Base-by-base conservation (phyloP, 768 basidiomycete genomes). In the Tylopilus balloui region DNA sequence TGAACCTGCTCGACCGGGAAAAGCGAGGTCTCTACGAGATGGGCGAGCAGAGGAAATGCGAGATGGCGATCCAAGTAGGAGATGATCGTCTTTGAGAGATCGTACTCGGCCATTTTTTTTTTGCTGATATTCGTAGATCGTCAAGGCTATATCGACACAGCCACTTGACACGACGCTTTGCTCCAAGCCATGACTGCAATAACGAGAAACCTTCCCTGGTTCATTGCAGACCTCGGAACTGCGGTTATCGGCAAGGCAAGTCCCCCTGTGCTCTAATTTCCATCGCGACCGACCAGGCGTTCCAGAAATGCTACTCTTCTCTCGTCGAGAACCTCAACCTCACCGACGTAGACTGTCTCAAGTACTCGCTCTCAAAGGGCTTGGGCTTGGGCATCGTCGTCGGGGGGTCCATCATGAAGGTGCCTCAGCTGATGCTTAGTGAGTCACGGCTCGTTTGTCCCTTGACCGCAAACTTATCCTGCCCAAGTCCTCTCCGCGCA, bases 51-150 rank as follows among this genome's bases (percentile, higher is more conserved):
- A 23, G 96, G 94, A 60, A 97, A 88, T 32, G 88, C 86, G 25
- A 99, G 78, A 77, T 99, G 96, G 45, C 96, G 82, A 71, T 99
- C 96, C 52, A 96, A 76, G 73, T 91, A 88, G 3, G 92, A 84
- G 50, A 97, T 88, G 45, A 98, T 80, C 48, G 86, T 90, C 67
- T 86, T 84, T 14, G 92, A 88, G 60, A 97, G 82, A 71, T 96
- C 92, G 78, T 86, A 79, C 67, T 94, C 88, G 15, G 91, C 84
- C 91, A 89, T 88, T 66, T 60, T 57, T 62, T 53, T 54, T 32
- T n/a, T 15, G 45, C 15, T 45, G 52, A 28, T 49, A 20, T 12
- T 2, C 1, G 40, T 19, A 34, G 45, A 47, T 47, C 40, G 51
- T 25, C 11, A 27, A 27, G 52, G 51, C 37, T 47, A 50, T 24